Evolutionary conservation across 164 flowering plant species (phyloP).

Genomic region (Vitis labrusca): DNA sequence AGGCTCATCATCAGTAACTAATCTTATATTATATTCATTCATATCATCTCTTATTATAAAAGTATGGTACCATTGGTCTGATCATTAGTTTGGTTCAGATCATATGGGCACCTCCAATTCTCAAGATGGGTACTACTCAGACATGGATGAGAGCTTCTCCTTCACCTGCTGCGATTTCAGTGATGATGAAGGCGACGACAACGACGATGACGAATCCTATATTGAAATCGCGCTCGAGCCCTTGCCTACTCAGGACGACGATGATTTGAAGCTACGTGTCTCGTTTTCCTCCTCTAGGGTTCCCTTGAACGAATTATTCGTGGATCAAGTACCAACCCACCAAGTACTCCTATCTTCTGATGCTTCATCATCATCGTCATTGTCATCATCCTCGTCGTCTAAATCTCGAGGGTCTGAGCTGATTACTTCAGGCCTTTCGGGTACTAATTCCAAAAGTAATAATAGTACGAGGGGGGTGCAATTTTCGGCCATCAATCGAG

Average conservation of each 20-base stretch:
- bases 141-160: constrained; percentile 28
- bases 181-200: constrained; percentile 13
- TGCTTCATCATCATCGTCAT: not conserved
- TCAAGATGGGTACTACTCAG: not conserved
- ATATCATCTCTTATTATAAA: no score
- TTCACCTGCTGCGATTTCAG: constrained; percentile 23
- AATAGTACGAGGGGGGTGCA: not conserved
- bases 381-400: not conserved
- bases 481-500: not conserved
- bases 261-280: constrained; percentile 20
- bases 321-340: no score
- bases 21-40: no score
- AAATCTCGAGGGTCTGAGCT: no score
- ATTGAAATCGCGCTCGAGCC: constrained; percentile 31
- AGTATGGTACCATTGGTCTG: no score
- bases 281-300: constrained; percentile 25
- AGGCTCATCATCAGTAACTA: no score
- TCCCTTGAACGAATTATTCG: not conserved
- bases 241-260: not conserved
- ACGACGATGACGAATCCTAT: constrained; percentile 21
- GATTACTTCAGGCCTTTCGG: no score
- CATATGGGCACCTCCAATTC: not conserved
- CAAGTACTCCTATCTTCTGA: no score
- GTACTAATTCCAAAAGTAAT: not conserved
- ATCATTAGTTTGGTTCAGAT: no score